These are phyloP conservation scores for Ilyonectria robusta DNA, from an alignment of 2,329 filamentous ascomycete genomes.

Conservation along the genomic window DNA sequence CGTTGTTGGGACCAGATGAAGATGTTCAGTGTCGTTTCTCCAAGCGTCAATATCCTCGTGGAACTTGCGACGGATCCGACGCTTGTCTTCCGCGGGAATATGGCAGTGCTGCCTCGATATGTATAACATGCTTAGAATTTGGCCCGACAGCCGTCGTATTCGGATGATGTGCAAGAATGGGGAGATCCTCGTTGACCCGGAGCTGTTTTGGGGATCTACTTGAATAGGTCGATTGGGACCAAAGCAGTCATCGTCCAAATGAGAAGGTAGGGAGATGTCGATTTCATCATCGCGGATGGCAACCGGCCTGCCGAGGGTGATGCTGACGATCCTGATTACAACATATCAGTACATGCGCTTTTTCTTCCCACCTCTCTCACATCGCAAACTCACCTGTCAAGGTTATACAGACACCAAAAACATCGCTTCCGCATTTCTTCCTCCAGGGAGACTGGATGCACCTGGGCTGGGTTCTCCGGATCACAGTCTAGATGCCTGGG, in stretches of 20 bases:
- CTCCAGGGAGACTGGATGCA: not conserved
- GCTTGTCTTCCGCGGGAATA: constrained; percentile 12
- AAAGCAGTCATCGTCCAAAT: constrained; percentile 21
- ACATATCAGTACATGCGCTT: too few relatives aligned
- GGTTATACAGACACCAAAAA: constrained; percentile 28
- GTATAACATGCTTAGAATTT: constrained; percentile 21
- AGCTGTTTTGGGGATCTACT: not conserved
- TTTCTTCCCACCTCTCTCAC: not conserved
- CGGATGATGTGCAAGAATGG: constrained; percentile 22
- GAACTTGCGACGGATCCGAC: not conserved
- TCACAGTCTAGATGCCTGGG: not conserved
- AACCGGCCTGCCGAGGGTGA: constrained; percentile 21
- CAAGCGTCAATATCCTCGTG: constrained; percentile 20
- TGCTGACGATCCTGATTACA: constrained; percentile 18
- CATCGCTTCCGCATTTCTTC: constrained; percentile 26
- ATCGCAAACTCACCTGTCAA: constrained; percentile 16
- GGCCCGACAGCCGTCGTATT: constrained; percentile 24
- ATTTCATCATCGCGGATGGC: constrained; percentile 27
- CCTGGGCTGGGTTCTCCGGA: not conserved
- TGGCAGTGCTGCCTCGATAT: constrained; percentile 4
- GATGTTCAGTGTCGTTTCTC: constrained; percentile 8
- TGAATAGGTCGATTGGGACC: not conserved
- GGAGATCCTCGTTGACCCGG: not conserved
- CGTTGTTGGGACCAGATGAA: not conserved
- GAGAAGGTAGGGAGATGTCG: constrained; percentile 17